Conservation (phyloP, 129 eudicot species). For the Arctium lappa region DNA sequence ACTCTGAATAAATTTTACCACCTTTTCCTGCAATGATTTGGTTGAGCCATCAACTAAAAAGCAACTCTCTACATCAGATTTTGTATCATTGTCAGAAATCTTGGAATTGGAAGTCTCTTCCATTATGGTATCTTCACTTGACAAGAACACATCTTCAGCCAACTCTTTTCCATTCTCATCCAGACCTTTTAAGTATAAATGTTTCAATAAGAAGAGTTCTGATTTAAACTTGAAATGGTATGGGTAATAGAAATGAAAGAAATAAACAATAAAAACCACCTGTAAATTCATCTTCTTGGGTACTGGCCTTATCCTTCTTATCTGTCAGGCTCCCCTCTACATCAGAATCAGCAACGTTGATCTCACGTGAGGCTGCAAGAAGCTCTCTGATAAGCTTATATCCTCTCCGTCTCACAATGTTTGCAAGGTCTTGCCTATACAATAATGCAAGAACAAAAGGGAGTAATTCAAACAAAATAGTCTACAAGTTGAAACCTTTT, state of each 20-base stretch:
- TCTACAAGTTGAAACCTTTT: neutral
- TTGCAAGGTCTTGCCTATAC: constrained; percentile 87
- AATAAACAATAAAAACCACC: constrained; percentile 25
- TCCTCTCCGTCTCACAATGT: constrained; percentile 91
- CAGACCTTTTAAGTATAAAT: constrained; percentile 46
- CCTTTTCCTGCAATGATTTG: constrained; percentile 63
- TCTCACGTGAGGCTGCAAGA: constrained; percentile 45
- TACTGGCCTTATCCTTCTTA: constrained; percentile 22
- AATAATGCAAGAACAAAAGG: constrained; percentile 2
- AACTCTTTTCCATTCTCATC: constrained; percentile 39
- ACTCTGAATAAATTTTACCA: constrained; percentile 56
- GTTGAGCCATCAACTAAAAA: constrained; percentile 21
- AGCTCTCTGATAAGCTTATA: constrained; percentile 71
- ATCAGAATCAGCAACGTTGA: constrained; percentile 22
- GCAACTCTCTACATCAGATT: constrained; percentile 17
- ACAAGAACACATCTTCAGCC: constrained; percentile 30
- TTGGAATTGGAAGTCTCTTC: constrained; percentile 16
- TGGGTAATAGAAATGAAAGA: neutral
- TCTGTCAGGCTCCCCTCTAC: constrained; percentile 31
- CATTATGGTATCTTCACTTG: constrained; percentile 25
- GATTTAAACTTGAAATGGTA: neutral
- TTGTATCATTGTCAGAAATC: constrained; percentile 11
- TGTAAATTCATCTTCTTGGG: constrained; percentile 28
- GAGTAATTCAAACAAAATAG: neutral
- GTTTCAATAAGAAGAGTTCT: neutral